phyloP scores from a whole-genome alignment of 2,329 filamentous ascomycete genomes.

The Canariomyces notabilis region DNA sequence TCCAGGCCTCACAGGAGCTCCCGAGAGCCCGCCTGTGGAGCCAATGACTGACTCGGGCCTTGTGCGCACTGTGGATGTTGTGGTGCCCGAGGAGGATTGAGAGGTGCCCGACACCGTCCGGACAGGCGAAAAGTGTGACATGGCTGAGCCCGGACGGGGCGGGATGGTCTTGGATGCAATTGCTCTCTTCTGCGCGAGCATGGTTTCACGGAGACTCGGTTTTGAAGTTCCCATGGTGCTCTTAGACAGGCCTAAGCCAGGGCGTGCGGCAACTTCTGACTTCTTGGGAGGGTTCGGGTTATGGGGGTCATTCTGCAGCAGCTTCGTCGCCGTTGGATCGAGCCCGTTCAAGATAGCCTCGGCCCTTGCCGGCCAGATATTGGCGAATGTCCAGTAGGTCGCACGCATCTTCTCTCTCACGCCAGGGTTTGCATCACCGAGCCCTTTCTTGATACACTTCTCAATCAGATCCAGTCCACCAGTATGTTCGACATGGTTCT shows the following conservation, averaged over 20 bases:
- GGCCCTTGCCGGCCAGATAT: slow-evolving; percentile 71
- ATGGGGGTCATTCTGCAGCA: slow-evolving; percentile 75
- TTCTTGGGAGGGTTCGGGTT: slow-evolving; percentile 69
- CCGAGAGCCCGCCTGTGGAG: slow-evolving; percentile 55
- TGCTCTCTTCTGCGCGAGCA: slow-evolving; percentile 74
- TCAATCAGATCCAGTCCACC: slow-evolving; percentile 80
- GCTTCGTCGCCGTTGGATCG: slow-evolving; percentile 70
- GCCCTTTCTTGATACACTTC: slow-evolving; percentile 81
- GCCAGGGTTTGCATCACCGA: slow-evolving; percentile 84
- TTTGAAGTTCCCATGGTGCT: slow-evolving; percentile 56
- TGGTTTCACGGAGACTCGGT: slow-evolving; percentile 71
- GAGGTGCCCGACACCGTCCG: slow-evolving; percentile 38
- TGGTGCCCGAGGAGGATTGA: slow-evolving; percentile 31
- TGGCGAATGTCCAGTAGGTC: slow-evolving; percentile 80
- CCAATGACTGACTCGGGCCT: slow-evolving; percentile 41
- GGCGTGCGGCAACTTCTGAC: slow-evolving; percentile 44
- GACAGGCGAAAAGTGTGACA: slow-evolving; percentile 55
- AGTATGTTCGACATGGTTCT: slow-evolving; percentile 74
- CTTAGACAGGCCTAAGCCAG: slow-evolving; percentile 57
- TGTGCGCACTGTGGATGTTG: slow-evolving; percentile 36
- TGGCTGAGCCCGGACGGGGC: slow-evolving; percentile 56
- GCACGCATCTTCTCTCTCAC: slow-evolving; percentile 82
- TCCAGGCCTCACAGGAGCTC: slow-evolving; percentile 57
- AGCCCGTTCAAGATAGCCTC: slow-evolving; percentile 74
- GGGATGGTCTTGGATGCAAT: slow-evolving; percentile 49